Conservation (phyloP, 345 rosid genomes). For the Anastatica hierochuntica region DNA sequence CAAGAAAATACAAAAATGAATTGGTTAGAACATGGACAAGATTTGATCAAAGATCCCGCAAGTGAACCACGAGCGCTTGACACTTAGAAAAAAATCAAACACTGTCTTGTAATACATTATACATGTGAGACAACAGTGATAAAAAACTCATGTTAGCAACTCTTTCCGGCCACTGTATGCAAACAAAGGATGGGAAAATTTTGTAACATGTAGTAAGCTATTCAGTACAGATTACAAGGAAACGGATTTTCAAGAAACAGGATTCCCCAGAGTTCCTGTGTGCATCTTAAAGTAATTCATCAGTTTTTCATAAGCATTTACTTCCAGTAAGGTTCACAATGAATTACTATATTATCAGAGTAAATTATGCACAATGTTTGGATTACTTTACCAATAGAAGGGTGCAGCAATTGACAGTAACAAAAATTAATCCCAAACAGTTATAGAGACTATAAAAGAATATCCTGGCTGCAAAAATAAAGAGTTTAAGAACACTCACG, state of each 20-base stretch:
- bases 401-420: slow-evolving; percentile 1
- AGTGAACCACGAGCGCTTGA: neutral
- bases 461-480: neutral
- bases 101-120: neutral
- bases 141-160: neutral
- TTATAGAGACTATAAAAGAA: neutral
- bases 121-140: neutral
- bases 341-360: no score
- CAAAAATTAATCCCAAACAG: neutral
- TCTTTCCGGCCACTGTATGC: neutral
- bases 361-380: no score
- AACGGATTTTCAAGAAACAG: neutral
- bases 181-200: neutral
- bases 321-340: no score
- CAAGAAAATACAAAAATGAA: slow-evolving; percentile 15
- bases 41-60: neutral
- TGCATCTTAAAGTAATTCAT: no score
- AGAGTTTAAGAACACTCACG: slow-evolving; percentile 44
- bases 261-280: no score
- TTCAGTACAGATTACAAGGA: neutral
- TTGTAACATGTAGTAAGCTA: neutral
- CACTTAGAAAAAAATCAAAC: neutral
- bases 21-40: neutral
- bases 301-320: no score
- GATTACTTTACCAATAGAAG: no score